Percentiles rank a stretch among this genome's conserved stretches.
Evolutionary conservation across 768 basidiomycete genomes (phyloP).

Genomic region (Ramaria sp.): DNA sequence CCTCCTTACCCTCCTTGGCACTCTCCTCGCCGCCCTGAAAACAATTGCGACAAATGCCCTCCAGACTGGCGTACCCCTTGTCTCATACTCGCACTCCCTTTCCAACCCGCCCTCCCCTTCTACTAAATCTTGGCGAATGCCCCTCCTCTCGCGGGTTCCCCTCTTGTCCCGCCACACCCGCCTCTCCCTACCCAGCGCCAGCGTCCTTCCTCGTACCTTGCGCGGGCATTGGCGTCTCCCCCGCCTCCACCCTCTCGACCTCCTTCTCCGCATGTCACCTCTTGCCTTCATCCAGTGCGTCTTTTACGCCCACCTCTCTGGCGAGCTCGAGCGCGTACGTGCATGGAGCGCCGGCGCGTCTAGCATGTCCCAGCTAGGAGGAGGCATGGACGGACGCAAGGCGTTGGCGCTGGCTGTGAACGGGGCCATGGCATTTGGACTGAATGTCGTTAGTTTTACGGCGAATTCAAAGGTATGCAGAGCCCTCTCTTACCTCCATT

Average conservation of each 20-base stretch:
- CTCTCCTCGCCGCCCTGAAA: conserved; percentile 85
- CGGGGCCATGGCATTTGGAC: conserved; percentile 78
- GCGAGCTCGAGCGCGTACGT: conserved; percentile 63
- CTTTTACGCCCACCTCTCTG: conserved; percentile 61
- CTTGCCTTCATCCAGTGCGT: conserved; percentile 85
- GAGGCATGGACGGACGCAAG: no score
- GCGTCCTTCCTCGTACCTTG: no score
- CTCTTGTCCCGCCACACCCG: conserved; percentile 11
- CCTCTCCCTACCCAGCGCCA: conserved; percentile 12
- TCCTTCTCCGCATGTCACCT: conserved; percentile 84
- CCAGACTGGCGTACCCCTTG: conserved; percentile 27
- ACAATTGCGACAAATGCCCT: conserved; percentile 84
- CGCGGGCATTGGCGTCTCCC: no score
- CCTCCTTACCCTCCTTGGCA: conserved; percentile 80
- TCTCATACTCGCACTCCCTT: conserved; percentile 7
- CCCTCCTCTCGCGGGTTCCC: not conserved
- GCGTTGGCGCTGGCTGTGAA: conserved; percentile 68
- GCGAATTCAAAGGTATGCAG: conserved; percentile 93
- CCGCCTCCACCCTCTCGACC: conserved; percentile 65
- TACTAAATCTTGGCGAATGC: no score
- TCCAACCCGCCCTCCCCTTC: no score
- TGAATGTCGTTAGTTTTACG: conserved; percentile 91
- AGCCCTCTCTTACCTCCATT: no score
- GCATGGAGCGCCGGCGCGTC: conserved; percentile 34
- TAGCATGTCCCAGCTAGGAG: conserved; percentile 30